A percentile compares a stretch with the other conserved stretches of the same genome.
phyloP scores from a whole-genome alignment of 768 basidiomycete genomes.

The Suillus lakei region DNA sequence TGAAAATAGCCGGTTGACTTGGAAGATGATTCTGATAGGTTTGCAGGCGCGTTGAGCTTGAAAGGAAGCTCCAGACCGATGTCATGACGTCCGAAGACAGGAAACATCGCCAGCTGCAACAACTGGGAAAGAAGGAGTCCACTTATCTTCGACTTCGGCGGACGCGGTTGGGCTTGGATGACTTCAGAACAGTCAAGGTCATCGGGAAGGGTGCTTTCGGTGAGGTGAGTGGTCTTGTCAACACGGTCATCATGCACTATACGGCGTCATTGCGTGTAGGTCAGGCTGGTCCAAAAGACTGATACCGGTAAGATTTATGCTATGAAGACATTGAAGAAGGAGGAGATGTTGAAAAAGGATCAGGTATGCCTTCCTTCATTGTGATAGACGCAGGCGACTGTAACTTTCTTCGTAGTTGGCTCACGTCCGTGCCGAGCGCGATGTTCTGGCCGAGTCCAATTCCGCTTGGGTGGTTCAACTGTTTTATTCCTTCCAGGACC shows the following conservation, averaged over 20 bases:
- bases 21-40: constrained; percentile 13
- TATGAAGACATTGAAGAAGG: constrained; percentile 97
- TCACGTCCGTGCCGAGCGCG: constrained; percentile 96
- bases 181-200: constrained; percentile 97
- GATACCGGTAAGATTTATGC: constrained; percentile 99
- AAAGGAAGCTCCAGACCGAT: constrained; percentile 77
- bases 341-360: constrained; percentile 99
- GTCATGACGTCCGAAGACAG: constrained; percentile 78
- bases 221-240: constrained; percentile 60
- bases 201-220: constrained; percentile 99
- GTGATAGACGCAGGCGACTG: constrained; percentile 8
- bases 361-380: constrained; percentile 59
- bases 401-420: constrained; percentile 65
- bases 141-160: constrained; percentile 86
- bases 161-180: constrained; percentile 87
- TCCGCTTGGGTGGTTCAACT: constrained; percentile 97
- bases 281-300: constrained; percentile 92
- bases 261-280: constrained; percentile 39
- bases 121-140: constrained; percentile 87
- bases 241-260: not conserved
- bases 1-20: not conserved
- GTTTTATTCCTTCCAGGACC: constrained; percentile 98
- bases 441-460: constrained; percentile 94
- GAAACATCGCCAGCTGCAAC: constrained; percentile 81
- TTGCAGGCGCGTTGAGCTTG: constrained; percentile 82